A percentile compares a stretch with the other conserved stretches of the same genome.
Evolutionary conservation across 23 red algal genomes (phyloP).

Genomic region (Cyanidium caldarium): DNA sequence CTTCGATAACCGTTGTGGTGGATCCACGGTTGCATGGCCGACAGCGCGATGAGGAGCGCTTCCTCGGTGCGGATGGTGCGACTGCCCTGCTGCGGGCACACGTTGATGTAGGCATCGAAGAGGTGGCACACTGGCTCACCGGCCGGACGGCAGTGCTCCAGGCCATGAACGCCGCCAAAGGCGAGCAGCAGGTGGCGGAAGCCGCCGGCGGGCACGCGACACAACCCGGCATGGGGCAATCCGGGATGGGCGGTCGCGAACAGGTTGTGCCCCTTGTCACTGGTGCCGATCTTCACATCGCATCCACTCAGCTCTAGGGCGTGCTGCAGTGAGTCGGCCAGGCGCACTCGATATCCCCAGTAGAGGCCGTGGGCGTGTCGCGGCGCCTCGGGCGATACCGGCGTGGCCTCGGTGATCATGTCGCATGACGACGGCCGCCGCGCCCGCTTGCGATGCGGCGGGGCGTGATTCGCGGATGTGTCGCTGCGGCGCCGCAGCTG

Average conservation of each 20-base stretch:
- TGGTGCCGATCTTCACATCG: constrained; percentile 78
- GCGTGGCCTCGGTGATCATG: neutral
- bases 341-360: constrained; percentile 76
- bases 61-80: constrained; percentile 93
- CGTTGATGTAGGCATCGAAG: constrained; percentile 93
- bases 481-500: neutral
- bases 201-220: neutral
- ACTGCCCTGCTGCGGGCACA: constrained; percentile 73
- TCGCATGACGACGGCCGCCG: neutral
- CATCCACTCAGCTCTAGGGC: constrained; percentile 18
- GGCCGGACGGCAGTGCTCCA: constrained; percentile 20
- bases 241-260: neutral
- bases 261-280: constrained; percentile 28
- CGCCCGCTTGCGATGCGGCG: neutral
- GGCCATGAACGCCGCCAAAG: constrained; percentile 70
- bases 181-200: constrained; percentile 62
- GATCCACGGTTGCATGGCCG: constrained; percentile 35
- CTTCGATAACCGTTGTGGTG: neutral
- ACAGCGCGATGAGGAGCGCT: constrained; percentile 70
- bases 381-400: neutral
- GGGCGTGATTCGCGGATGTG: neutral
- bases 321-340: constrained; percentile 28
- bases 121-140: constrained; percentile 23
- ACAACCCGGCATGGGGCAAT: neutral
- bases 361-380: constrained; percentile 24